These are phyloP conservation scores for Suhomyces faveliae DNA, from an alignment of 805 yeast genomes.

Conservation along the genomic window DNA sequence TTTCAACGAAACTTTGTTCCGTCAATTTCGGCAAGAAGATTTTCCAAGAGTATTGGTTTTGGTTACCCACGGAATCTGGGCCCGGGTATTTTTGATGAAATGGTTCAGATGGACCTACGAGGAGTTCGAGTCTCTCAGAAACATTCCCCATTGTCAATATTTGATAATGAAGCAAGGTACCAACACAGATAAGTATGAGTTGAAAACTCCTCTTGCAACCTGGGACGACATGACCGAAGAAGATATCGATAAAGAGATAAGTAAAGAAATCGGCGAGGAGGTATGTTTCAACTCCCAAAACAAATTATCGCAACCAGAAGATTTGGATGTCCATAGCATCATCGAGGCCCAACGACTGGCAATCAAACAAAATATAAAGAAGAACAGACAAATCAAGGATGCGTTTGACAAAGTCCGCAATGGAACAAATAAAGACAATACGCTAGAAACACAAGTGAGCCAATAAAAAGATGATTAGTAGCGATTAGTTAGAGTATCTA, in stretches of 20 bases:
- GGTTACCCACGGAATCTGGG: slow-evolving; percentile 94
- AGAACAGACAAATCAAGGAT: slow-evolving; percentile 43
- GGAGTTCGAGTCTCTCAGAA: slow-evolving; percentile 77
- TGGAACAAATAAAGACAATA: background rate
- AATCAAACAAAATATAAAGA: slow-evolving; percentile 36
- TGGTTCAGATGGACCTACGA: slow-evolving; percentile 95
- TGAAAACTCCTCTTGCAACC: slow-evolving; percentile 62
- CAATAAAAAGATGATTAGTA: slow-evolving; percentile 25
- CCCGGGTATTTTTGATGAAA: slow-evolving; percentile 87
- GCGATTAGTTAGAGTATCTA: too few relatives aligned
- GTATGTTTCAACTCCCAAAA: slow-evolving; percentile 36
- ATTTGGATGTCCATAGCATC: slow-evolving; percentile 38
- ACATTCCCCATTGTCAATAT: slow-evolving; percentile 82
- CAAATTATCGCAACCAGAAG: slow-evolving; percentile 32
- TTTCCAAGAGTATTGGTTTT: slow-evolving; percentile 81
- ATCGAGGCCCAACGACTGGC: slow-evolving; percentile 39
- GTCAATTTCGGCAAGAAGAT: slow-evolving; percentile 68
- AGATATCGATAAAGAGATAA: slow-evolving; percentile 37
- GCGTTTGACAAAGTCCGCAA: slow-evolving; percentile 25
- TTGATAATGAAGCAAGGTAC: slow-evolving; percentile 68
- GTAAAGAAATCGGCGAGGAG: slow-evolving; percentile 36
- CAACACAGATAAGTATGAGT: slow-evolving; percentile 48
- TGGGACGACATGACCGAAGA: slow-evolving; percentile 64
- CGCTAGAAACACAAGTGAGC: background rate
- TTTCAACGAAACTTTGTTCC: slow-evolving; percentile 80